phyloP scores from a whole-genome alignment of 2,329 filamentous ascomycete species.

The Cordyceps cateniannulata region DNA sequence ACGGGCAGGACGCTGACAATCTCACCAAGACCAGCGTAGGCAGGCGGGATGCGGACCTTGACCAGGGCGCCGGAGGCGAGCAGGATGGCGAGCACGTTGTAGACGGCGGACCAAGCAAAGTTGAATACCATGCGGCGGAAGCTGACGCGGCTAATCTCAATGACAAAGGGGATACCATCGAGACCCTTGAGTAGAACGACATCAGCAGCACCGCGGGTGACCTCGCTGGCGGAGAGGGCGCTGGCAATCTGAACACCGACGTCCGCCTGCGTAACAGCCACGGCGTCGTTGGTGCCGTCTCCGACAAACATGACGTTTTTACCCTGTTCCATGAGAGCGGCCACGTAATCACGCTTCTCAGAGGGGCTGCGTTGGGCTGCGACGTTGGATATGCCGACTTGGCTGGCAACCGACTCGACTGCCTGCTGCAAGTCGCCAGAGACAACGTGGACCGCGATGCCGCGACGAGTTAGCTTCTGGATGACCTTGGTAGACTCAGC shows the following conservation, averaged over 20 bases:
- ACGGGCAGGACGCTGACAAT: slow-evolving; percentile 60
- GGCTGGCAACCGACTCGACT: slow-evolving; percentile 43
- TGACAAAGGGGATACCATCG: slow-evolving; percentile 41
- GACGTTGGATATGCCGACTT: slow-evolving; percentile 31
- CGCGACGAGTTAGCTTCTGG: slow-evolving; percentile 34
- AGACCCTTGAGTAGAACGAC: slow-evolving; percentile 50
- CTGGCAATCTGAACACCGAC: slow-evolving; percentile 54
- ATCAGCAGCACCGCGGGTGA: slow-evolving; percentile 50
- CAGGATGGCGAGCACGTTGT: slow-evolving; percentile 56
- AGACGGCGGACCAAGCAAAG: slow-evolving; percentile 55
- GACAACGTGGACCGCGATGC: slow-evolving; percentile 47
- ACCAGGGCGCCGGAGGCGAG: slow-evolving; percentile 54
- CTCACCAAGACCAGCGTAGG: slow-evolving; percentile 55
- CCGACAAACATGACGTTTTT: slow-evolving; percentile 49
- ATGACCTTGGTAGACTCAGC: slow-evolving; percentile 38
- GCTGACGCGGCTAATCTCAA: slow-evolving; percentile 37
- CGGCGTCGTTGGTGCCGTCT: slow-evolving; percentile 59
- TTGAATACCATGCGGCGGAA: slow-evolving; percentile 49
- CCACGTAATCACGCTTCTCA: slow-evolving; percentile 49
- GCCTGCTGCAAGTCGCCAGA: slow-evolving; percentile 49
- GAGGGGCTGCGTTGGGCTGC: slow-evolving; percentile 41
- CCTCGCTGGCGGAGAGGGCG: slow-evolving; percentile 38
- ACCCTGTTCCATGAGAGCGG: slow-evolving; percentile 26
- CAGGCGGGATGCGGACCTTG: slow-evolving; percentile 41
- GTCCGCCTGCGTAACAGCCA: slow-evolving; percentile 52